These are phyloP conservation scores for Pleoardoris graminearum DNA, from an alignment of 2,329 filamentous ascomycete genomes.

Conservation along the genomic window DNA sequence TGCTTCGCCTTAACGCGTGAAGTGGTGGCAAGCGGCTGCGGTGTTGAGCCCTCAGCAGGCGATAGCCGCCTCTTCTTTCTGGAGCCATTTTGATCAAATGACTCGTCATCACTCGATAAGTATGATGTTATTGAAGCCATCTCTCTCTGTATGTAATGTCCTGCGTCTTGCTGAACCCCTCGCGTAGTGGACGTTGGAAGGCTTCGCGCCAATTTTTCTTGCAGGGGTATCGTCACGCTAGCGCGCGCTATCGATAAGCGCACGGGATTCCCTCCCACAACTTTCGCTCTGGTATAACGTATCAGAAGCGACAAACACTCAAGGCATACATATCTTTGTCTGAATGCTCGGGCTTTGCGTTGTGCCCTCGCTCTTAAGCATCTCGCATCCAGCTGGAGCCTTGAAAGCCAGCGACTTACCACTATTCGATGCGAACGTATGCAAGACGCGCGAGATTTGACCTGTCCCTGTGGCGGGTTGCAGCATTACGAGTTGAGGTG, in stretches of 20 bases:
- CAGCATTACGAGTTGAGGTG: no score
- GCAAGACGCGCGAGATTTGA: no score
- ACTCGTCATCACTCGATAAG: slow-evolving; percentile 30
- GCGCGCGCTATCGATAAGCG: not conserved
- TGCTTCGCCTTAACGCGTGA: slow-evolving; percentile 42
- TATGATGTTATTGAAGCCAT: slow-evolving; percentile 16
- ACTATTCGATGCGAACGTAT: no score
- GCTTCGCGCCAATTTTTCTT: slow-evolving; percentile 5
- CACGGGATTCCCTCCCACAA: not conserved
- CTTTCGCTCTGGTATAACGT: not conserved
- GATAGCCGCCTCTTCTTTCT: slow-evolving; percentile 45
- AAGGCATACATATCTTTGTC: no score
- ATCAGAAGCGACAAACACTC: no score
- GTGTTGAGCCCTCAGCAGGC: slow-evolving; percentile 16
- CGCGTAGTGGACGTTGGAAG: not conserved
- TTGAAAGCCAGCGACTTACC: no score
- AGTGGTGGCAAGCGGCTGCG: slow-evolving; percentile 27
- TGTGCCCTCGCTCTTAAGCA: no score
- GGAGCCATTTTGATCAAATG: slow-evolving; percentile 34
- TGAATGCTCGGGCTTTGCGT: no score
- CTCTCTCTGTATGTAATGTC: not conserved
- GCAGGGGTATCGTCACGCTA: not conserved
- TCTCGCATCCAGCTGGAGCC: no score
- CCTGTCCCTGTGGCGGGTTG: no score
- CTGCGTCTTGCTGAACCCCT: not conserved